Evolutionary conservation across 768 basidiomycete genomes (phyloP), one percentile per base, ranked within the genome.

Genomic region (Postia placenta): DNA sequence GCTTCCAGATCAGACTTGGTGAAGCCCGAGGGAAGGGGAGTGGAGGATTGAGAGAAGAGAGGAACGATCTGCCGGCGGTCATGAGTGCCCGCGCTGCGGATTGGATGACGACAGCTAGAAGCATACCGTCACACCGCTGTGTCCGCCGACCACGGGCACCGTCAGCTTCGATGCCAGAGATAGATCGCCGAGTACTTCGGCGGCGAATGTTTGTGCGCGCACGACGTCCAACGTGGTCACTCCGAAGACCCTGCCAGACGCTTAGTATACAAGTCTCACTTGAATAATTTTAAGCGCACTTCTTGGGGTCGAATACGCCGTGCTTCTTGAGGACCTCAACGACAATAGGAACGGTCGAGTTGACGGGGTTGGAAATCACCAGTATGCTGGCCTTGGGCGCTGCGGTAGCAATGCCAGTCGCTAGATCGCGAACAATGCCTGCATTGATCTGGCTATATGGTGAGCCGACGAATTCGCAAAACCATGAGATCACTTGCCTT

Each of bases 321-420:
- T 86, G 79, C 69, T 91, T 85, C 81, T 95, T 99, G 74, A 94
- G 81, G 30, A 95, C 86, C 69, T 98, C 95, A 14, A 82, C 92
- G 40, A 92, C 92, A 62, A 99, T 91, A 42, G 96, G 96, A 33
- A 98, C 95, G 33, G 96, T 97, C 37, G 95, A 97, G 80, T 99
- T 98, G 65, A 99, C 95, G 26, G 96, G 96, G 76, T 99, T 99
- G 59, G 96, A 95, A 68, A 99, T 98, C 57, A 99, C 93, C 42
- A 93, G 81, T 39, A 98, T 81, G 60, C 87, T 86, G 19, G 96
- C 96, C 63, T 92, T 93, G 51, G 95, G 95, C 37, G 81, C 80
- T 42, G 70, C 64, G 14, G 78, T 82, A 14, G 95, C 94, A 60
- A 93, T 89, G 26, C 89, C 93, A 28, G 81, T 85, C 14, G 94